Base-by-base conservation (phyloP, 2,329 filamentous ascomycete genomes). In the Chaetoscypha palmicola region DNA sequence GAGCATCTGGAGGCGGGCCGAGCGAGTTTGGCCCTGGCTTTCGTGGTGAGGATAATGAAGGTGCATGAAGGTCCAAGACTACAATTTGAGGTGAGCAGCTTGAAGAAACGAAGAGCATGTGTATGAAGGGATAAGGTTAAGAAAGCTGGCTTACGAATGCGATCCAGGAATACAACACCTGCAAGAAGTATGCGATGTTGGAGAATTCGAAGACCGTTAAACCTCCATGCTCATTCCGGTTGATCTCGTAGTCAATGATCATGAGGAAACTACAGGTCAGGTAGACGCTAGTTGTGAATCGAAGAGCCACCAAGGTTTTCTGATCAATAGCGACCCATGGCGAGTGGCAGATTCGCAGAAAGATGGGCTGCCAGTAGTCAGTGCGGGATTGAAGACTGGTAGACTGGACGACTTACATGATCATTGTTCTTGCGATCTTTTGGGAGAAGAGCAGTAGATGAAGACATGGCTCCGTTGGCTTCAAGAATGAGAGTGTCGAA, bases 41-140 rank as follows among this genome's bases (percentile, higher is more conserved):
- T 42, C 47, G 26, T 55, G 51, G 31, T 58, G 54, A 36, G 56
- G 58, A 41, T 60, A 59, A 33, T 60, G 46, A n/a, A 61, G 51
- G 36, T 63, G 60, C 55, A 62, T 59, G 45, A 52, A 55, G 16
- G 60, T 60, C 60, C 59, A 62, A n/a, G 40, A 50, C 61, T 63
- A 43, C 16, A n/a, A n/a, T n/a, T n/a, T n/a, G n/a, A n/a, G n/a
- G n/a, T n/a, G n/a, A n/a, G n/a, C n/a, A n/a, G n/a, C n/a, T n/a
- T n/a, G n/a, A n/a, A n/a, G n/a, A n/a, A n/a, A n/a, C n/a, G n/a
- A n/a, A n/a, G n/a, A n/a, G n/a, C n/a, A n/a, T n/a, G n/a, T n/a
- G n/a, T n/a, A n/a, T n/a, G n/a, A n/a, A n/a, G n/a, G n/a, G n/a
- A n/a, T n/a, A n/a, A n/a, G n/a, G n/a, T 33, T 17, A 23, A 24